Conservation (phyloP, 2,329 filamentous ascomycete genomes). For the Fusarium temperatum region DNA sequence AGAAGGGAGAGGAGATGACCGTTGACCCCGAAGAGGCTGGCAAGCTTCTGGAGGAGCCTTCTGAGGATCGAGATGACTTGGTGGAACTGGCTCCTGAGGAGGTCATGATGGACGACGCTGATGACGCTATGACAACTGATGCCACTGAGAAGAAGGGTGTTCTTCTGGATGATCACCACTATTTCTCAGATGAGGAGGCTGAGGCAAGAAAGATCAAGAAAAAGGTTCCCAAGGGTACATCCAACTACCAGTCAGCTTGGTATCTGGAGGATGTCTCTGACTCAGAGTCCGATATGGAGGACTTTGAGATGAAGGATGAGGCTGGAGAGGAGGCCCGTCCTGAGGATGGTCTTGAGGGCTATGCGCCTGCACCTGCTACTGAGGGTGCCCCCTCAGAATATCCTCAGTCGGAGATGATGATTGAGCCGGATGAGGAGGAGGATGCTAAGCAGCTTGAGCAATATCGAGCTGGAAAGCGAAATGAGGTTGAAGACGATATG, state of each 20-base stretch:
- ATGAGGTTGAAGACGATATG: constrained; percentile 86
- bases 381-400: constrained; percentile 89
- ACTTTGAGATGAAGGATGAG: constrained; percentile 67
- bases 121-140: constrained; percentile 53
- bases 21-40: constrained; percentile 68
- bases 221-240: constrained; percentile 88
- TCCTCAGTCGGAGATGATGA: constrained; percentile 91
- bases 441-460: constrained; percentile 80
- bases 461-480: constrained; percentile 80
- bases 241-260: constrained; percentile 94
- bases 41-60: constrained; percentile 74
- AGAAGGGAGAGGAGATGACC: constrained; percentile 76
- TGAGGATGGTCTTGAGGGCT: constrained; percentile 83
- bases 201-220: constrained; percentile 65
- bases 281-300: constrained; percentile 86
- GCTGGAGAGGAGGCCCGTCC: constrained; percentile 70
- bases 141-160: constrained; percentile 79
- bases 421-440: constrained; percentile 84
- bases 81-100: constrained; percentile 88
- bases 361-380: constrained; percentile 72
- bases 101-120: constrained; percentile 72
- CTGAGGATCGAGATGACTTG: constrained; percentile 83
- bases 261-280: constrained; percentile 83
- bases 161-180: constrained; percentile 94
- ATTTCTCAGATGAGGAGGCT: constrained; percentile 84